These are phyloP conservation scores for Cryptosporidium xiaoi DNA, from an alignment of 169 alveolate species.

Conservation along the genomic window DNA sequence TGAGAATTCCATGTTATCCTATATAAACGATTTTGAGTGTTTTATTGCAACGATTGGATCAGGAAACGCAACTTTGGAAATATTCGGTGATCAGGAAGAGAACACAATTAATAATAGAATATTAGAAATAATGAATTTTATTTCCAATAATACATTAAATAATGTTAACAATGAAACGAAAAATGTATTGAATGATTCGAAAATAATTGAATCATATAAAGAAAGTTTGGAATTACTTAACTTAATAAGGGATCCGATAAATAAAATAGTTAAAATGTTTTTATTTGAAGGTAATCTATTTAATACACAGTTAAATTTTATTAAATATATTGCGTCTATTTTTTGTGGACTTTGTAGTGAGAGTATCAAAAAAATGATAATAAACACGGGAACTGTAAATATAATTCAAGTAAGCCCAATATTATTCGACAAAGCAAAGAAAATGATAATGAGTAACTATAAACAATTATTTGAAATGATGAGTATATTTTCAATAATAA, in stretches of 20 bases:
- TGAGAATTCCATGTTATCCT: background rate
- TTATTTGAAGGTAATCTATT: background rate
- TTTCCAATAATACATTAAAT: background rate
- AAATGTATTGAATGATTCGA: background rate
- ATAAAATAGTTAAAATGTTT: background rate
- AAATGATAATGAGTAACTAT: background rate
- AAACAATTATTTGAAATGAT: background rate
- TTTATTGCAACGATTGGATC: background rate
- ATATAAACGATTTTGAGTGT: background rate
- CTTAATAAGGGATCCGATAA: background rate
- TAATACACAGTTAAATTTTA: background rate
- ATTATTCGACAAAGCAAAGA: background rate
- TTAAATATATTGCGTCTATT: background rate
- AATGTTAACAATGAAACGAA: background rate
- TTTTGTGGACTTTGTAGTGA: slow-evolving; percentile 11
- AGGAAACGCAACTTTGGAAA: background rate
- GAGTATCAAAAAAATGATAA: background rate
- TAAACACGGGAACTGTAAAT: slow-evolving; percentile 6
- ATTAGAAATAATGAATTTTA: background rate
- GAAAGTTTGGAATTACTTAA: background rate
- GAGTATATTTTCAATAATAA: background rate
- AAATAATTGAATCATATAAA: background rate
- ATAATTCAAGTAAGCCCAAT: slow-evolving; percentile 7
- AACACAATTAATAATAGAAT: background rate
- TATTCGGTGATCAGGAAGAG: background rate